A percentile compares a stretch with the other conserved stretches of the same genome.
phyloP scores from a whole-genome alignment of 2,329 filamentous ascomycete genomes.

The Dryadomyces quercivorus region DNA sequence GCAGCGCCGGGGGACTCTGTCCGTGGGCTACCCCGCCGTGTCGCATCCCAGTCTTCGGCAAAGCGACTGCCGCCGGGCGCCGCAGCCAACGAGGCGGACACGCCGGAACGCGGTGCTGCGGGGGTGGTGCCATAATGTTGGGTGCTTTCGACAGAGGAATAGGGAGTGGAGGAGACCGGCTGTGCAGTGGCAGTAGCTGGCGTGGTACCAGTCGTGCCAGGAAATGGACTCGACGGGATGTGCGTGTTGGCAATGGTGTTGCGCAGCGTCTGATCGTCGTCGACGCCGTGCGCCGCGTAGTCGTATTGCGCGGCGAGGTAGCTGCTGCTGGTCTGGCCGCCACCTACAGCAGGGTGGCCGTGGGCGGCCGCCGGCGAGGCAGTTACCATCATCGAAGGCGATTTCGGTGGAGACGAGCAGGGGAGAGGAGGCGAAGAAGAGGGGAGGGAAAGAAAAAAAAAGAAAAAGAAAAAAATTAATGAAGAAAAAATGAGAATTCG shows the following conservation, averaged over 20 bases:
- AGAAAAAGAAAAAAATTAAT: neutral
- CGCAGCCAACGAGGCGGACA: conserved; percentile 7
- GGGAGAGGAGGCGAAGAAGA: neutral
- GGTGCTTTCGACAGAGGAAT: conserved; percentile 13
- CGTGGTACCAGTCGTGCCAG: conserved; percentile 10
- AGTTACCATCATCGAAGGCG: neutral
- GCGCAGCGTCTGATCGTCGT: conserved; percentile 22
- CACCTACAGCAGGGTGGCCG: conserved; percentile 5
- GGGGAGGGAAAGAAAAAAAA: neutral
- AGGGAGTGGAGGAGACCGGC: conserved; percentile 4
- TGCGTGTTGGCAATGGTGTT: conserved; percentile 26
- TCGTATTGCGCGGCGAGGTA: neutral
- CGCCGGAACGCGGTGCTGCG: neutral
- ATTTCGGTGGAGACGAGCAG: neutral
- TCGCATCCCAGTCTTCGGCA: conserved; percentile 60
- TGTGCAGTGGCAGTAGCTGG: conserved; percentile 10
- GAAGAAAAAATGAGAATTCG: neutral
- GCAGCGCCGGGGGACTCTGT: conserved; percentile 31
- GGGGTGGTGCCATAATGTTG: conserved; percentile 4
- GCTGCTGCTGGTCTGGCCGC: conserved; percentile 16
- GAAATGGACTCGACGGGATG: conserved; percentile 14
- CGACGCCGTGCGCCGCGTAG: conserved; percentile 9
- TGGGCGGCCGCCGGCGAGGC: neutral
- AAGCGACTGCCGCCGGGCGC: conserved; percentile 35
- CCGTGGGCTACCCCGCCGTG: conserved; percentile 53